These are phyloP conservation scores for Xylariales sp. DNA, from an alignment of 2,329 filamentous ascomycete genomes.

Conservation along the genomic window DNA sequence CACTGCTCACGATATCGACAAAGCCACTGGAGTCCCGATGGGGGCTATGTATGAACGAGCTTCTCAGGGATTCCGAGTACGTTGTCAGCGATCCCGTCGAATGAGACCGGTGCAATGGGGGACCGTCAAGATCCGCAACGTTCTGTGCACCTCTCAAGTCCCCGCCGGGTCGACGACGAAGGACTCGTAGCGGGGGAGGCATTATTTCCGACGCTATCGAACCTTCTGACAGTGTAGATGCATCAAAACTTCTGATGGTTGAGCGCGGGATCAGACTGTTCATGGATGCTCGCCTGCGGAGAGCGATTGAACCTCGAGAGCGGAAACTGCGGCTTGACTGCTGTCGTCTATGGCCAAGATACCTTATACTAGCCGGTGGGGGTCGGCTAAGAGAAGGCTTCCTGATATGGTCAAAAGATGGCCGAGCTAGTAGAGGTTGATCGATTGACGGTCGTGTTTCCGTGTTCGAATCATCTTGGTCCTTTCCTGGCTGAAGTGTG, in stretches of 20 bases:
- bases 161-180: slow-evolving; percentile 71
- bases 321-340: slow-evolving; percentile 44
- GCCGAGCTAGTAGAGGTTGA: no score
- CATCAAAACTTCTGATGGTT: slow-evolving; percentile 57
- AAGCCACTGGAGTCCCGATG: slow-evolving; percentile 34
- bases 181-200: slow-evolving; percentile 53
- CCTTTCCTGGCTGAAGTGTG: slow-evolving; percentile 26
- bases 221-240: slow-evolving; percentile 48
- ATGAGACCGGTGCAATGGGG: slow-evolving; percentile 45
- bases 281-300: slow-evolving; percentile 55
- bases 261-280: slow-evolving; percentile 50
- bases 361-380: slow-evolving; percentile 26
- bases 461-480: slow-evolving; percentile 25
- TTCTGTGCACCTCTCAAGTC: slow-evolving; percentile 67
- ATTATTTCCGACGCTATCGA: slow-evolving; percentile 44
- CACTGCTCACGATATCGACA: slow-evolving; percentile 39
- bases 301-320: slow-evolving; percentile 47
- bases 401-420: slow-evolving; percentile 21
- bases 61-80: slow-evolving; percentile 56
- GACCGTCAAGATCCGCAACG: slow-evolving; percentile 54
- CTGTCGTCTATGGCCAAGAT: slow-evolving; percentile 34
- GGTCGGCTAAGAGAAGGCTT: slow-evolving; percentile 26
- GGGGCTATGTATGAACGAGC: slow-evolving; percentile 48
- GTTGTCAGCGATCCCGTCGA: slow-evolving; percentile 57
- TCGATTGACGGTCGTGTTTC: slow-evolving; percentile 25